These are phyloP conservation scores for Aschersonia sp. DNA, from an alignment of 2,329 filamentous ascomycete genomes.

Conservation along the genomic window DNA sequence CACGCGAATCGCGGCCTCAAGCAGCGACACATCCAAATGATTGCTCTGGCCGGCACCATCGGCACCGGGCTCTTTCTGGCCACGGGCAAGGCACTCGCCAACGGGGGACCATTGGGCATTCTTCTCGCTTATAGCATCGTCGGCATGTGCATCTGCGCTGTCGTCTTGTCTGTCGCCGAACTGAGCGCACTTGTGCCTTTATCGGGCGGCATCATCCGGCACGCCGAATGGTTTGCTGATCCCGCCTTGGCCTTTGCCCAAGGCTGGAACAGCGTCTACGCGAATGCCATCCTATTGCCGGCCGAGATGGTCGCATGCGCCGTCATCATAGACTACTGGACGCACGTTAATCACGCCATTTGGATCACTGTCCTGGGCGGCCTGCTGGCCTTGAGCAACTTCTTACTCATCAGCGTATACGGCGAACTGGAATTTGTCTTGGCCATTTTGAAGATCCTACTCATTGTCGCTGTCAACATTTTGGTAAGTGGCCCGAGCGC, in stretches of 20 bases:
- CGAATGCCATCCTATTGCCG: constrained; percentile 33
- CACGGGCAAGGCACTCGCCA: constrained; percentile 43
- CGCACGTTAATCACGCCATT: constrained; percentile 31
- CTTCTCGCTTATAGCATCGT: constrained; percentile 39
- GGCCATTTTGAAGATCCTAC: constrained; percentile 40
- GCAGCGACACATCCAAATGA: constrained; percentile 33
- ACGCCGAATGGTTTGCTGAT: constrained; percentile 45
- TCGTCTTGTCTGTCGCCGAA: constrained; percentile 46
- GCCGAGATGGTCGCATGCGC: constrained; percentile 40
- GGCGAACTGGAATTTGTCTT: constrained; percentile 46
- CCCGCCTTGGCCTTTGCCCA: constrained; percentile 37
- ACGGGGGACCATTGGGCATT: constrained; percentile 40
- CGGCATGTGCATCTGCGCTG: constrained; percentile 30
- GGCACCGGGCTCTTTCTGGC: constrained; percentile 58
- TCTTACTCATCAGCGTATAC: constrained; percentile 44
- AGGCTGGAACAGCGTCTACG: constrained; percentile 37
- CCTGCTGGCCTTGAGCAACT: constrained; percentile 32
- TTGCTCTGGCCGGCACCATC: constrained; percentile 31
- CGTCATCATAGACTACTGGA: constrained; percentile 31
- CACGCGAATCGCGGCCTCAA: constrained; percentile 2
- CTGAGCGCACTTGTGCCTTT: constrained; percentile 44
- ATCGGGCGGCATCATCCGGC: constrained; percentile 49
- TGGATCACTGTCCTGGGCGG: constrained; percentile 44
- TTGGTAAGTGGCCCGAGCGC: constrained; percentile 21
- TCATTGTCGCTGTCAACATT: constrained; percentile 50